Evolutionary conservation across 495 filamentous ascomycete genomes (phyloP), one percentile per base, ranked within the genome.

Genomic region (Daldinia grandis): DNA sequence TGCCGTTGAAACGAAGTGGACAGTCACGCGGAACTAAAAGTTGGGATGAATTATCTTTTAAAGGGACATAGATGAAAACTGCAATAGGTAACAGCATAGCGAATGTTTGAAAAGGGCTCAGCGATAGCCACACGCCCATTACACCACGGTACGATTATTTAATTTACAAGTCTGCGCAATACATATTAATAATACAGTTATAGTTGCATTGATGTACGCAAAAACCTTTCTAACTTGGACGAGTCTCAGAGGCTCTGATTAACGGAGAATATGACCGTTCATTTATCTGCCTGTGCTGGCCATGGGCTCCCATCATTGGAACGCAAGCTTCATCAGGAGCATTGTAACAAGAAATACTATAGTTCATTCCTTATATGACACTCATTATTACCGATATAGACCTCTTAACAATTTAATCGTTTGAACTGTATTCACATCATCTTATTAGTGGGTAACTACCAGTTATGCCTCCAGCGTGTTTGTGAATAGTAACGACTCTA

Each of bases 1-100:
- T 24, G 28, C 54, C 8, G 55, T 66, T 35, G 63, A 66, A 5
- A 66, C 55, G 54, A 6, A 53, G 19, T 66, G 63, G 63, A 40
- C 44, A 25, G 63, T 66, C 27, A 66, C 63, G 33, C 44, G 56
- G 15, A 19, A 38, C 35, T 67, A 33, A 67, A 21, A 24, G 17
- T 47, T 47, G 42, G 42, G 19, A 47, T 9, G 38, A 9, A 17
- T 24, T 47, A 9, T 47, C 42, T 47, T 47, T 47, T 12, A 21
- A 47, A 21, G 19, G 9, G 19, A 6, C 42, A 24, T 47, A 12
- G 19, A 47, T 19, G 17, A 44, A 44, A 47, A 9, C 21, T 24
- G 24, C 19, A 14, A 47, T 21, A 47, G 9, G 42, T 12, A 21
- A 47, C 42, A 47, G 42, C 19, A 24, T 47, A 47, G 42, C 42